Conservation (phyloP, 345 rosid genomes). For the Syzygium aromaticum region DNA sequence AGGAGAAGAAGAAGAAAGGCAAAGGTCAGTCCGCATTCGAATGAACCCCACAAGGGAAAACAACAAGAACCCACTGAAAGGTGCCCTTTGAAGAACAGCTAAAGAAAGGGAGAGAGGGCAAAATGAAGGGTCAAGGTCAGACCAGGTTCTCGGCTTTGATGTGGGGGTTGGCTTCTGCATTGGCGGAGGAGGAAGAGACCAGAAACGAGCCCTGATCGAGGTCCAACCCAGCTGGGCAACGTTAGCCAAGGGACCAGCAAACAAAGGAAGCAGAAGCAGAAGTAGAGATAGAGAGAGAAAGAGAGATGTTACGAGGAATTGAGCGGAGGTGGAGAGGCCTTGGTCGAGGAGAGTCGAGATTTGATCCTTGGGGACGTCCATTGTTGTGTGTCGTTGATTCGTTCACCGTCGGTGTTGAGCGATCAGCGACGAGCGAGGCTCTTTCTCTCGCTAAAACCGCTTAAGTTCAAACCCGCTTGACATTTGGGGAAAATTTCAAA, state of each 20-base stretch:
- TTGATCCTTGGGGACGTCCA: slow-evolving; percentile 89
- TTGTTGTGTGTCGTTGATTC: not conserved
- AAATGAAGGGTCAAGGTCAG: slow-evolving; percentile 10
- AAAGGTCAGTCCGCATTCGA: not conserved
- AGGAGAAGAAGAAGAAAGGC: not conserved
- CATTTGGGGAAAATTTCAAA: not conserved
- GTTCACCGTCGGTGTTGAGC: not conserved
- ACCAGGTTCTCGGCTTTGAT: slow-evolving; percentile 93
- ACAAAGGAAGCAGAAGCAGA: not conserved
- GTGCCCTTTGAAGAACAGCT: not conserved
- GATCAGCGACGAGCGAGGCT: not conserved
- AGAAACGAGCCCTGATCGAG: slow-evolving; percentile 67
- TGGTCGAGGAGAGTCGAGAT: slow-evolving; percentile 65
- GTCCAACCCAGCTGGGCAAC: not conserved
- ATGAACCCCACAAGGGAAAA: not conserved
- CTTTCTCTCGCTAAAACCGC: too few relatives aligned
- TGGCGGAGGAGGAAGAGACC: slow-evolving; percentile 67
- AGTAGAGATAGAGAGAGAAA: not conserved
- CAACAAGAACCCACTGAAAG: not conserved
- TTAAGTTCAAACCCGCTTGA: not conserved
- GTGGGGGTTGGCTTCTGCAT: slow-evolving; percentile 66
- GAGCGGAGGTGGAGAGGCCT: slow-evolving; percentile 72
- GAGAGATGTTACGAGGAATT: slow-evolving; percentile 47
- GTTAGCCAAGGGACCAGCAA: not conserved
- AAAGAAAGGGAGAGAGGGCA: not conserved